Evolutionary conservation across 1,139 yeast species (phyloP).

Genomic region (Candida sanyaensis): DNA sequence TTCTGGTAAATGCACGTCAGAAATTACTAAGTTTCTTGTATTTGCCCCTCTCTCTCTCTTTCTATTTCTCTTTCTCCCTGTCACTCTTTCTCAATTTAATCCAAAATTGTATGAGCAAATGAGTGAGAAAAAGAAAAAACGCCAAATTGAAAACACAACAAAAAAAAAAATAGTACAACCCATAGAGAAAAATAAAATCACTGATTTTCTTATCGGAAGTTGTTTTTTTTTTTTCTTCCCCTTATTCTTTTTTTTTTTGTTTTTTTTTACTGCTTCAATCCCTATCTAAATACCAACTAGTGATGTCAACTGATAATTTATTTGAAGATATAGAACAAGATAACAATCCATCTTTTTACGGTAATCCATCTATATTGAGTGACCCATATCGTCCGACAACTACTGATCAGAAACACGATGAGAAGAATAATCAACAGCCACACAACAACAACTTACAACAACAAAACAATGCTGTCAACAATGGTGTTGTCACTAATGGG

Average conservation of each 20-base stretch:
- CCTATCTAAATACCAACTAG: not conserved
- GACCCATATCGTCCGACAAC: conserved; percentile 26
- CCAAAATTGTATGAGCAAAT: too few relatives aligned
- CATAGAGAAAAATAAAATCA: not conserved
- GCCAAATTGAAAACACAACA: not conserved
- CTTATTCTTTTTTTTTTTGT: not conserved
- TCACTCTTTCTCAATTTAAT: too few relatives aligned
- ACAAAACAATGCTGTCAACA: conserved; percentile 5
- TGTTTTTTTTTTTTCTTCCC: not conserved
- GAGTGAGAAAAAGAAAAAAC: not conserved
- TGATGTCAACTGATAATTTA: conserved; percentile 18
- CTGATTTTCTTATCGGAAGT: conserved; percentile 1
- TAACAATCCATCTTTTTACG: conserved; percentile 50
- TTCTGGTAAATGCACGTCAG: not conserved
- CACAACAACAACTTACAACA: conserved; percentile 6
- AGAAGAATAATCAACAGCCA: not conserved
- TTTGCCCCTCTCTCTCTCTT: not conserved
- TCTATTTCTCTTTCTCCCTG: too few relatives aligned
- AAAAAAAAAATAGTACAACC: not conserved
- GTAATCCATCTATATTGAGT: conserved; percentile 29
- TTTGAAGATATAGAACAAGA: conserved; percentile 50
- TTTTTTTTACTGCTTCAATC: not conserved
- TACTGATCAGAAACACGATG: conserved; percentile 3
- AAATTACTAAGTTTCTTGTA: not conserved
- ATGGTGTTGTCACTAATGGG: conserved; percentile 1